These are phyloP conservation scores for Blastobotrys raffinosifermentans DNA, from an alignment of 1,139 yeast genomes.

Conservation along the genomic window DNA sequence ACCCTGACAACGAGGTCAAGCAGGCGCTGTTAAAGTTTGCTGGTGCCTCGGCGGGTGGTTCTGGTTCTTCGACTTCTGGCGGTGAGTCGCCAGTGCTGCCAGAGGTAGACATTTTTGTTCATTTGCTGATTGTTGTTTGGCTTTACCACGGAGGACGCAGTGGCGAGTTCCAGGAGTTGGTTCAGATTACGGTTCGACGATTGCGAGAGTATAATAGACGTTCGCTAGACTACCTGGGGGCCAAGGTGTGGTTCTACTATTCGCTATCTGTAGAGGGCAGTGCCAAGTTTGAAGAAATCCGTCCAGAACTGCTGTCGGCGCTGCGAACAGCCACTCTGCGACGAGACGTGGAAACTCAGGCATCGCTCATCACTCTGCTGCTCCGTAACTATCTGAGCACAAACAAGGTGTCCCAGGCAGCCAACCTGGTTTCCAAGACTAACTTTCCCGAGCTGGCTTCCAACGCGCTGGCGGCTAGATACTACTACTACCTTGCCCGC, in stretches of 20 bases:
- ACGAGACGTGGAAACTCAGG: slow-evolving; percentile 89
- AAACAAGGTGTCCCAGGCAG: slow-evolving; percentile 83
- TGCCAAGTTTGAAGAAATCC: slow-evolving; percentile 47
- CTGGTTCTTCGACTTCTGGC: slow-evolving; percentile 21
- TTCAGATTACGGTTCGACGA: slow-evolving; percentile 47
- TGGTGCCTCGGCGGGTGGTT: slow-evolving; percentile 18
- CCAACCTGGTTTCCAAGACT: slow-evolving; percentile 82
- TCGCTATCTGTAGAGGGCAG: slow-evolving; percentile 68
- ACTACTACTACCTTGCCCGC: slow-evolving; percentile 81
- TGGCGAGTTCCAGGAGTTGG: slow-evolving; percentile 24
- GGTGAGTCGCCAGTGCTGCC: slow-evolving; percentile 42
- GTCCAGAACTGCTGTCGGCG: slow-evolving; percentile 62
- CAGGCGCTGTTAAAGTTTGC: slow-evolving; percentile 40
- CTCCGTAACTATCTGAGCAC: slow-evolving; percentile 71
- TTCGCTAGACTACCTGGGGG: slow-evolving; percentile 77
- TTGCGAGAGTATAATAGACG: slow-evolving; percentile 69
- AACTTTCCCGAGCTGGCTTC: slow-evolving; percentile 83
- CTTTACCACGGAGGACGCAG: slow-evolving; percentile 52
- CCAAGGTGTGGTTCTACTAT: slow-evolving; percentile 92
- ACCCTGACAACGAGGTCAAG: slow-evolving; percentile 44
- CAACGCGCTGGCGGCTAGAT: slow-evolving; percentile 86
- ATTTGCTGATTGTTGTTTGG: slow-evolving; percentile 69
- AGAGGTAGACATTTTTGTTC: slow-evolving; percentile 75
- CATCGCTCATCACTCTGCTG: slow-evolving; percentile 75
- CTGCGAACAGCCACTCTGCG: slow-evolving; percentile 86